These are phyloP conservation scores for Zygosaccharomyces bailii DNA, from an alignment of 805 yeast species.

Conservation along the genomic window DNA sequence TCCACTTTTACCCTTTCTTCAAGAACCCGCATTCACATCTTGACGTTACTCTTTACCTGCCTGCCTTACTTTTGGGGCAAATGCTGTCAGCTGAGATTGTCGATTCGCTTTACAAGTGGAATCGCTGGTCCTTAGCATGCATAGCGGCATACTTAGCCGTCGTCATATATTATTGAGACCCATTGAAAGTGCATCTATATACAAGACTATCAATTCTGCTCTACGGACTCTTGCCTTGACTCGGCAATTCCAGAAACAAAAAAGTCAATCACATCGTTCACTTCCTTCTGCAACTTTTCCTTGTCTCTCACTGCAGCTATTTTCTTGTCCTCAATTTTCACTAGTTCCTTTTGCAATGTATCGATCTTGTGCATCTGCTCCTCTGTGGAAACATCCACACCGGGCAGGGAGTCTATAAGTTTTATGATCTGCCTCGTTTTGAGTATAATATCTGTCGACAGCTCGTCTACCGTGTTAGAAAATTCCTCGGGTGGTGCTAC, in stretches of 20 bases:
- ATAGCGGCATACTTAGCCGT: slow-evolving; percentile 11
- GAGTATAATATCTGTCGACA: slow-evolving; percentile 78
- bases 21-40: slow-evolving; percentile 21
- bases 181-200: neutral
- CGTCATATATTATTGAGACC: slow-evolving; percentile 1
- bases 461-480: slow-evolving; percentile 58
- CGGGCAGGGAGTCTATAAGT: slow-evolving; percentile 86
- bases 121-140: slow-evolving; percentile 5
- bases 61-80: slow-evolving; percentile 24
- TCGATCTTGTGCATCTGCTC: slow-evolving; percentile 67
- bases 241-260: slow-evolving; percentile 39
- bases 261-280: slow-evolving; percentile 61
- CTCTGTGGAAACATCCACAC: slow-evolving; percentile 78
- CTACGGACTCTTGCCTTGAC: slow-evolving; percentile 25
- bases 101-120: slow-evolving; percentile 16
- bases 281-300: slow-evolving; percentile 56
- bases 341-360: slow-evolving; percentile 58
- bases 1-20: slow-evolving; percentile 27
- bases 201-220: slow-evolving; percentile 2
- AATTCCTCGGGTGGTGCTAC: slow-evolving; percentile 49
- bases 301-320: slow-evolving; percentile 57
- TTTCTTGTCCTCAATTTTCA: slow-evolving; percentile 56
- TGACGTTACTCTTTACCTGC: slow-evolving; percentile 22
- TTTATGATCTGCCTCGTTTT: slow-evolving; percentile 84
- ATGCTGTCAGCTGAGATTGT: slow-evolving; percentile 16